phyloP scores from a whole-genome alignment of 1,139 yeast species.

The Protomyces lactucae-debilis region DNA sequence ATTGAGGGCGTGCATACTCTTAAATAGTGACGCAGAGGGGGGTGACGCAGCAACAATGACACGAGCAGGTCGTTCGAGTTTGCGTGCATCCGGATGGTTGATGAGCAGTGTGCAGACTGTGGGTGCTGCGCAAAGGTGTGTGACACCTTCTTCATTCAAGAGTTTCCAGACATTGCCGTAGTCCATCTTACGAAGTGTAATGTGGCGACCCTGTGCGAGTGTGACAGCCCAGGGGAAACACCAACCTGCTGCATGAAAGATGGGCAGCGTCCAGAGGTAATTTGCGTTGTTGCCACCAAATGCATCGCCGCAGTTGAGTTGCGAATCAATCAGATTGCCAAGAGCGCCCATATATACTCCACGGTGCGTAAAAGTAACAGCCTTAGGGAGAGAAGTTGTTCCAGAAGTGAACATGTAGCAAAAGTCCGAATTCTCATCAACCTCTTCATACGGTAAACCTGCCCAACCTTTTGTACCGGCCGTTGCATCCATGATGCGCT shows the following conservation, averaged over 20 bases:
- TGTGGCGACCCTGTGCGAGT: constrained; percentile 42
- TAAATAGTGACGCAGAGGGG: constrained; percentile 40
- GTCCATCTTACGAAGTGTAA: constrained; percentile 41
- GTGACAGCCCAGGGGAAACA: constrained; percentile 43
- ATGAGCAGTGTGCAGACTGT: constrained; percentile 43
- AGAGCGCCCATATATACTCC: constrained; percentile 41
- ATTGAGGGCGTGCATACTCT: constrained; percentile 40
- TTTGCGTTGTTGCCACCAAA: constrained; percentile 38
- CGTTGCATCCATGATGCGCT: constrained; percentile 29
- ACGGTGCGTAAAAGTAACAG: constrained; percentile 59
- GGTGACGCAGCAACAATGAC: constrained; percentile 44
- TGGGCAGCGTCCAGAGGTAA: constrained; percentile 43
- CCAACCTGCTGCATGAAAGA: constrained; percentile 45
- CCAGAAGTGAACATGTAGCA: constrained; percentile 58
- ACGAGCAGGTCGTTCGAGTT: constrained; percentile 36
- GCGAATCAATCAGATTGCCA: constrained; percentile 40
- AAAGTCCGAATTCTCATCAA: constrained; percentile 38
- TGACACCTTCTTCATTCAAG: constrained; percentile 37
- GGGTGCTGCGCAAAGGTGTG: constrained; percentile 44
- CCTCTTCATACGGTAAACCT: constrained; percentile 35
- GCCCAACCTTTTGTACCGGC: constrained; percentile 33
- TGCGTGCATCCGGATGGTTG: constrained; percentile 38
- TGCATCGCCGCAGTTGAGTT: constrained; percentile 38
- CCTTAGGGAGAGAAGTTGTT: constrained; percentile 74
- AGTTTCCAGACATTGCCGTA: constrained; percentile 41